A percentile compares a stretch with the other conserved stretches of the same genome.
phyloP scores from a whole-genome alignment of 768 basidiomycete genomes.

The Coprinopsis sp. region DNA sequence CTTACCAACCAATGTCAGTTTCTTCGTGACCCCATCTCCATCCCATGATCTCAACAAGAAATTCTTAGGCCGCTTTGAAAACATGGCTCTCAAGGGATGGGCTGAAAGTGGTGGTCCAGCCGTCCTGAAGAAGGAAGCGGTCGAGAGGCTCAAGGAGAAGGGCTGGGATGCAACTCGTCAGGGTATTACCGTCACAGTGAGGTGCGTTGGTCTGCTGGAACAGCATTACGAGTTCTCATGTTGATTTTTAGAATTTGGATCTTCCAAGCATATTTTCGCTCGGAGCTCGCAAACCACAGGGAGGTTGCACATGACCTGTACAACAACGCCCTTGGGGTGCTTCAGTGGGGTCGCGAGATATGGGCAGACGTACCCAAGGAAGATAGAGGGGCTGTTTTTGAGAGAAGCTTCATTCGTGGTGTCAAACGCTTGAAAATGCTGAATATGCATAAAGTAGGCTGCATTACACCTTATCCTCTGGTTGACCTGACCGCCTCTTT shows the following conservation, averaged over 20 bases:
- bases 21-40: no score
- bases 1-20: background rate
- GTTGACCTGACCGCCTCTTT: background rate
- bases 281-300: background rate
- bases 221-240: background rate
- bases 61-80: background rate
- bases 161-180: conserved; percentile 2
- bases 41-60: background rate
- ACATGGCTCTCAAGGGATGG: background rate
- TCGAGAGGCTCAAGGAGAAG: background rate
- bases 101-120: conserved; percentile 1
- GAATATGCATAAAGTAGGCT: conserved; percentile 1
- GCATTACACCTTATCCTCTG: background rate
- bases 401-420: background rate
- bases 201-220: background rate
- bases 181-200: conserved; percentile 2
- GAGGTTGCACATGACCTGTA: background rate
- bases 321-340: background rate
- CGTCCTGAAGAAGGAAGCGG: background rate
- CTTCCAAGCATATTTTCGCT: background rate
- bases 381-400: background rate
- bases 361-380: background rate
- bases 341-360: background rate
- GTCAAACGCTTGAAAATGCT: background rate
- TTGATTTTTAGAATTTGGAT: conserved; percentile 2